Conservation (phyloP, 345 rosid species). For the Eucalyptus melliodora region DNA sequence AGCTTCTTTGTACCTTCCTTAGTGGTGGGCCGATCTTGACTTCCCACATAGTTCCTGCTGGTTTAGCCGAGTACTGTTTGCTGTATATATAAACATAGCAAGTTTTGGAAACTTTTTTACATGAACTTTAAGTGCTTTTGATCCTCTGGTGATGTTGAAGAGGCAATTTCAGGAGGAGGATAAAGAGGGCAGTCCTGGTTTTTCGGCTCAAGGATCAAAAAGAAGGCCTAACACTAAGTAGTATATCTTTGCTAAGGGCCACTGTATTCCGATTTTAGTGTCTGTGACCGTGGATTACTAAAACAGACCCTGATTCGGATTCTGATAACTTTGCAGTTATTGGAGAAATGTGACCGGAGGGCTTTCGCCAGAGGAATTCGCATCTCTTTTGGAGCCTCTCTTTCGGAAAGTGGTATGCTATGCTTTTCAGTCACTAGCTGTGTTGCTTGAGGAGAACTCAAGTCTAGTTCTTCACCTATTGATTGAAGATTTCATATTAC, state of each 20-base stretch:
- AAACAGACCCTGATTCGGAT: background rate
- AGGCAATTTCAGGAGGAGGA: background rate
- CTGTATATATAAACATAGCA: background rate
- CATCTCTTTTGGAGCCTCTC: constrained; percentile 11
- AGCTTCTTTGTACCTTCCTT: background rate
- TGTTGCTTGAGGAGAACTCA: background rate
- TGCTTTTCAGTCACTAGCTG: background rate
- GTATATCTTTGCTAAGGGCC: background rate
- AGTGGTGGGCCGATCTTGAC: background rate
- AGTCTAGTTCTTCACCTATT: background rate
- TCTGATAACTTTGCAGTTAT: constrained; percentile 1
- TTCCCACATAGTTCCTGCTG: background rate
- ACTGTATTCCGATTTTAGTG: background rate
- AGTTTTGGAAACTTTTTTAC: background rate
- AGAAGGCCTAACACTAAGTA: background rate
- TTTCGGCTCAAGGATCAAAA: background rate
- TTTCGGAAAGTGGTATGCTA: constrained; percentile 9
- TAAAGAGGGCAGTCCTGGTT: background rate
- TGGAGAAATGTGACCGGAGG: constrained; percentile 3
- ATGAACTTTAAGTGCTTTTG: background rate
- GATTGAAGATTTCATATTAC: background rate
- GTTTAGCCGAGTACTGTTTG: background rate
- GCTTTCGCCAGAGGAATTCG: background rate
- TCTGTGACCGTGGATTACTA: background rate
- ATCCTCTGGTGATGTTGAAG: background rate